A percentile compares a stretch with the other conserved stretches of the same genome.
Conservation (phyloP, 1,284 basidiomycete genomes). For the Grifola frondosa region DNA sequence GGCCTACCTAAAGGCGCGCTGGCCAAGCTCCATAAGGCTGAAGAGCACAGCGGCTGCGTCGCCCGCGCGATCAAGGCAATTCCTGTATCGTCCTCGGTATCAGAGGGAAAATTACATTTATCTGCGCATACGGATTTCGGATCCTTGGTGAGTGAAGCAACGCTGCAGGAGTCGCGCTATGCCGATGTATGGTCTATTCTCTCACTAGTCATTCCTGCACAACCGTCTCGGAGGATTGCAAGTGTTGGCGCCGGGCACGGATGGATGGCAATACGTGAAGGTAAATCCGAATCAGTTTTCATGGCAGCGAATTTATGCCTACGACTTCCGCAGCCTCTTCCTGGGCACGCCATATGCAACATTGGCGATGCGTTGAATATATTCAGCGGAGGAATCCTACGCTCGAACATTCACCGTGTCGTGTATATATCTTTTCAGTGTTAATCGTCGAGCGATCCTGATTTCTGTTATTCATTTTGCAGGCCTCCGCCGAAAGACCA, state of each 20-base stretch:
- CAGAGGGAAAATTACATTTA: constrained; percentile 6
- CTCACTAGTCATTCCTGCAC: constrained; percentile 54
- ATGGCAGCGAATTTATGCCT: neutral
- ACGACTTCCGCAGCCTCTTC: constrained; percentile 19
- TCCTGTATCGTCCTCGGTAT: neutral
- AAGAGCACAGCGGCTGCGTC: constrained; percentile 5
- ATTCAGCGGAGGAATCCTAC: constrained; percentile 36
- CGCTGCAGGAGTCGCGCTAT: neutral
- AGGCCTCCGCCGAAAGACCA: constrained; percentile 30
- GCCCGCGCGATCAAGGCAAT: constrained; percentile 5
- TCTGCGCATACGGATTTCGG: constrained; percentile 14
- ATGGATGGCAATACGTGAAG: constrained; percentile 67
- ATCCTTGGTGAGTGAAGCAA: constrained; percentile 6
- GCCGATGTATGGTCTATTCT: neutral
- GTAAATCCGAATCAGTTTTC: constrained; percentile 34
- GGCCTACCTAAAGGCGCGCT: constrained; percentile 21
- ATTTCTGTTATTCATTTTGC: neutral
- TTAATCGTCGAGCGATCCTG: neutral
- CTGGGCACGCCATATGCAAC: constrained; percentile 32
- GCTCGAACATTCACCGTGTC: constrained; percentile 34
- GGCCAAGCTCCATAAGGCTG: neutral
- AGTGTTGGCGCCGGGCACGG: constrained; percentile 57
- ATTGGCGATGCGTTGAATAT: constrained; percentile 35
- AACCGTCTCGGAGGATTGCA: constrained; percentile 73
- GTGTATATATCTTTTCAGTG: constrained; percentile 20